Conservation (phyloP, 108 stramenopile genomes). For the Nitzschia sp. region DNA sequence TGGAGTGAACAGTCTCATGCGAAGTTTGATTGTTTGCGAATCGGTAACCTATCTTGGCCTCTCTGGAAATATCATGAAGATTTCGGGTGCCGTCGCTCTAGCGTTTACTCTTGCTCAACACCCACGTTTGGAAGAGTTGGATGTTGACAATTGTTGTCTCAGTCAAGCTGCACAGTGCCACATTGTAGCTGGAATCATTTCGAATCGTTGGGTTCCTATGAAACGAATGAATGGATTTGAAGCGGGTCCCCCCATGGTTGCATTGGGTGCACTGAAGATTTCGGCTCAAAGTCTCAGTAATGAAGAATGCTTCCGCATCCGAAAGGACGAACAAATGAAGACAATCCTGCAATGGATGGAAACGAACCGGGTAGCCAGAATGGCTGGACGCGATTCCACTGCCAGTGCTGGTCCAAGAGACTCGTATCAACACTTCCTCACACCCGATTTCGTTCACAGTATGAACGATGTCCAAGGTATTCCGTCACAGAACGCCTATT, state of each 20-base stretch:
- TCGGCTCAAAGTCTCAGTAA: conserved; percentile 70
- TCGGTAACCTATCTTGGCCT: conserved; percentile 77
- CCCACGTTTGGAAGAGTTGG: conserved; percentile 73
- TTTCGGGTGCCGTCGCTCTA: conserved; percentile 84
- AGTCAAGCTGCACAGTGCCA: conserved; percentile 89
- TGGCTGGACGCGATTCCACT: conserved; percentile 22
- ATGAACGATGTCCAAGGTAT: conserved; percentile 66
- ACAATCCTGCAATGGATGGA: conserved; percentile 83
- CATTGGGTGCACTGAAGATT: conserved; percentile 71
- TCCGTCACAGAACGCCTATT: conserved; percentile 81
- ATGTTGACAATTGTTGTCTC: conserved; percentile 84
- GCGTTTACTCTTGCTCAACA: conserved; percentile 81
- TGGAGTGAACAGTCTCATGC: conserved; percentile 82
- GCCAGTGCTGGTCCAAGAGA: conserved; percentile 9
- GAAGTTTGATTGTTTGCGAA: conserved; percentile 77
- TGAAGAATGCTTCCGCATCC: conserved; percentile 82
- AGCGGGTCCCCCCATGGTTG: conserved; percentile 84
- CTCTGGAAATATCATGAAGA: conserved; percentile 80
- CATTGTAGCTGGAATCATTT: conserved; percentile 82
- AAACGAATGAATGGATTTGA: conserved; percentile 76
- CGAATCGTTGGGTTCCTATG: conserved; percentile 89
- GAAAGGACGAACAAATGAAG: conserved; percentile 86
- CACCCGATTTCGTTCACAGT: conserved; percentile 58
- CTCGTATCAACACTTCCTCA: conserved; percentile 43
- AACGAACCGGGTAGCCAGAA: conserved; percentile 52